phyloP scores from a whole-genome alignment of 495 filamentous ascomycete genomes.

The Pseudevernia furfuracea region DNA sequence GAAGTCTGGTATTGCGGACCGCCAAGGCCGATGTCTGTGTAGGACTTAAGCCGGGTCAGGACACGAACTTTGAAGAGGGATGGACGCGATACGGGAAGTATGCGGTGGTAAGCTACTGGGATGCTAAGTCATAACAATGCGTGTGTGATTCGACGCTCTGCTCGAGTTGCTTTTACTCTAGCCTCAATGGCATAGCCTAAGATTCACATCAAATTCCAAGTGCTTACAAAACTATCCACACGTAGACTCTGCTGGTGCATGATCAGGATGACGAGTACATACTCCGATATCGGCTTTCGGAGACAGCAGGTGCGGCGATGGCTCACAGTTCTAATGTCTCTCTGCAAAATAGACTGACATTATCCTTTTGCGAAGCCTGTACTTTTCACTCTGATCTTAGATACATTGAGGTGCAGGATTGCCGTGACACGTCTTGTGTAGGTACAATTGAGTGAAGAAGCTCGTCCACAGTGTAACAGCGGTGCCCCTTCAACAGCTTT shows the following conservation, averaged over 20 bases:
- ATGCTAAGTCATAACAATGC: slow-evolving; percentile 47
- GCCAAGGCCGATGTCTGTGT: slow-evolving; percentile 87
- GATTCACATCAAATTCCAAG: background rate
- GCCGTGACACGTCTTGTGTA: background rate
- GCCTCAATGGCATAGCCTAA: background rate
- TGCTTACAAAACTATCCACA: too few relatives aligned
- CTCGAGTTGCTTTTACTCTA: background rate
- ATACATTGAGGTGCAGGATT: too few relatives aligned
- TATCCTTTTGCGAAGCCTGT: too few relatives aligned
- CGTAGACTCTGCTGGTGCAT: too few relatives aligned
- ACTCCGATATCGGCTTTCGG: too few relatives aligned
- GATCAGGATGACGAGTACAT: too few relatives aligned
- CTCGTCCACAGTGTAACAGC: background rate
- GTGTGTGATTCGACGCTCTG: background rate
- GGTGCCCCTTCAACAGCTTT: background rate
- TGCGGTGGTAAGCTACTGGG: slow-evolving; percentile 83
- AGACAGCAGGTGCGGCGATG: too few relatives aligned
- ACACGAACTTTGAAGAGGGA: slow-evolving; percentile 73
- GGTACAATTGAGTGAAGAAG: background rate
- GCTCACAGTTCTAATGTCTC: too few relatives aligned
- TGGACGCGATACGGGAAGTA: slow-evolving; percentile 97
- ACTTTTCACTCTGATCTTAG: too few relatives aligned
- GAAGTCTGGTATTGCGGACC: slow-evolving; percentile 74
- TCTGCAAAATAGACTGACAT: too few relatives aligned
- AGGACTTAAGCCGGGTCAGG: slow-evolving; percentile 67